These are phyloP conservation scores for Alternaria solani DNA, from an alignment of 2,329 filamentous ascomycete species.

Conservation along the genomic window DNA sequence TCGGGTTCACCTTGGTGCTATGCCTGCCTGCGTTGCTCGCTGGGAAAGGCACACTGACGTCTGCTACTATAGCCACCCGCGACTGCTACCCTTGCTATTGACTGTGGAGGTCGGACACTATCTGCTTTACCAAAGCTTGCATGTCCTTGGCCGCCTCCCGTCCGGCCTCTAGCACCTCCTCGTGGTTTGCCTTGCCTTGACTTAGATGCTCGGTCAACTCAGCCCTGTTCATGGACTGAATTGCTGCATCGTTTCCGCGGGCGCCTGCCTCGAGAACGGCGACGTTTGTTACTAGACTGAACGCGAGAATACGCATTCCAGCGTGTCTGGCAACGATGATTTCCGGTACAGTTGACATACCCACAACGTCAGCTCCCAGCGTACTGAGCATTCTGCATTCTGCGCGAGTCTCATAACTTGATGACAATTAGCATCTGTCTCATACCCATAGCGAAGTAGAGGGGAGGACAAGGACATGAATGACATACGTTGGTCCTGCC, in stretches of 20 bases:
- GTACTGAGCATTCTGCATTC: conserved; percentile 69
- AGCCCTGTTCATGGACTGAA: conserved; percentile 59
- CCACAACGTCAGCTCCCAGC: conserved; percentile 72
- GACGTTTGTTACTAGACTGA: conserved; percentile 72
- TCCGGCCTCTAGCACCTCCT: conserved; percentile 70
- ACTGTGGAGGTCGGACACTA: conserved; percentile 52
- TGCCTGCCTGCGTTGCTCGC: background rate
- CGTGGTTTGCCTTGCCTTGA: conserved; percentile 69
- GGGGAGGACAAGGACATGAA: conserved; percentile 9
- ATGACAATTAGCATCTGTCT: conserved; percentile 17
- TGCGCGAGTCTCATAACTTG: conserved; percentile 69
- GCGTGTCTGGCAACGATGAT: conserved; percentile 71
- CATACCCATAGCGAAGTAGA: background rate
- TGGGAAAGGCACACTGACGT: background rate
- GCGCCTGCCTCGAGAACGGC: conserved; percentile 67
- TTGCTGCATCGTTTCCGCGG: conserved; percentile 63
- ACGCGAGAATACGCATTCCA: conserved; percentile 68
- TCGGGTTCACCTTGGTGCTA: background rate
- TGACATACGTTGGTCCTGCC: conserved; percentile 65
- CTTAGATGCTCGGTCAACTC: conserved; percentile 65
- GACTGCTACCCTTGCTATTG: conserved; percentile 13
- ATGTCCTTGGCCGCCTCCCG: conserved; percentile 68
- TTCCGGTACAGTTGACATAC: conserved; percentile 75
- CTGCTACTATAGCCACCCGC: background rate
- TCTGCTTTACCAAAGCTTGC: conserved; percentile 61